A percentile compares a stretch with the other conserved stretches of the same genome.
phyloP scores from a whole-genome alignment of 306 rosid genomes.

The Corylus avellana region DNA sequence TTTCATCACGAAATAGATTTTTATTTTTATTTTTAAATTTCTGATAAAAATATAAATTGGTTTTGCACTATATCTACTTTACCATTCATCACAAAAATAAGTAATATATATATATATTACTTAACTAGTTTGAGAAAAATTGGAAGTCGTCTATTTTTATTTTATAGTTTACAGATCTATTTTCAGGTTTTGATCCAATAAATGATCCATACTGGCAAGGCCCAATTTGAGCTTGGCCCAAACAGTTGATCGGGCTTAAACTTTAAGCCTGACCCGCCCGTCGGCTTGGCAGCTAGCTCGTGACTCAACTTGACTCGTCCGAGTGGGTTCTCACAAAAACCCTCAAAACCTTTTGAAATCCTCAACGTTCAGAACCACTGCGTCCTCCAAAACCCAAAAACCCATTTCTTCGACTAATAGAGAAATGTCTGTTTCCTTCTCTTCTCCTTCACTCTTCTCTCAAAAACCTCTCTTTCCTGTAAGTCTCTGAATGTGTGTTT shows the following conservation, averaged over 20 bases:
- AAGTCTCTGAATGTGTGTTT: conserved; percentile 13
- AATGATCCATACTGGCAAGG: not conserved
- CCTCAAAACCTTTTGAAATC: not conserved
- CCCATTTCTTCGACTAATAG: not conserved
- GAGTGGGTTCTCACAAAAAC: not conserved
- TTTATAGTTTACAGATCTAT: no score
- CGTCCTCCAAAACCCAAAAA: not conserved
- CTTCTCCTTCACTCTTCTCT: conserved; percentile 27
- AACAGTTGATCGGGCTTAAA: not conserved
- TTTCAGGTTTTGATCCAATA: no score
- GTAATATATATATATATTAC: no score
- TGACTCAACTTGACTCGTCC: not conserved
- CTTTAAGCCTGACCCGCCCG: not conserved
- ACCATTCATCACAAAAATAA: no score
- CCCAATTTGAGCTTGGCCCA: not conserved
- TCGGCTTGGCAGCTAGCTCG: not conserved
- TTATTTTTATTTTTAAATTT: no score
- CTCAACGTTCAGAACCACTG: not conserved
- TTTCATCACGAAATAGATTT: no score
- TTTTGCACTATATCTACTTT: no score
- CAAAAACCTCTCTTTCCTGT: conserved; percentile 36
- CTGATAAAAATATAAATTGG: no score
- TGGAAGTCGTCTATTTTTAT: no score
- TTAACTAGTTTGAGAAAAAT: no score
- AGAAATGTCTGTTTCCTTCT: conserved; percentile 33